Base-by-base conservation (phyloP, 345 rosid species). In the Corchorus capsularis region DNA sequence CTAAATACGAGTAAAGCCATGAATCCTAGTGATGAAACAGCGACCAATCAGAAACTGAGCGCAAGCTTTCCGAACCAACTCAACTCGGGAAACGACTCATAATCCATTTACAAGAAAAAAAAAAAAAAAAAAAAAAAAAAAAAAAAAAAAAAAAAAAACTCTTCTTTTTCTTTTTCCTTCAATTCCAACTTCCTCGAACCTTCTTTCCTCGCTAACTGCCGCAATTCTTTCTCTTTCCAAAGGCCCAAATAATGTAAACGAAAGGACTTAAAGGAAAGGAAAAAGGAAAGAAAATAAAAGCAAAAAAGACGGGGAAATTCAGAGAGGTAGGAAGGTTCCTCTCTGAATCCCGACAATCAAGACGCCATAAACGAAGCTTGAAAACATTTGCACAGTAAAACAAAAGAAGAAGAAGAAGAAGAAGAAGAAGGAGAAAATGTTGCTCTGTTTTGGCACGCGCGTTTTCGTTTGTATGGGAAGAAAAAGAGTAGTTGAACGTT, bases 301-400 rank as follows among this genome's bases (percentile, higher is more conserved):
- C 16, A 41, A 63, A 41, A 72, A n/a, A 19, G 8, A 11, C 15
- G 16, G 70, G 83, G 78, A 50, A 79, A 81, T 79, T 88, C 90
- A 90, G 89, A 73, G 91, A 85, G 87, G 86, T 53, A 13, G 7
- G 70, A 12, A 6, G 70, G 34, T 55, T 82, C 89, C 92, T 85
- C 89, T 77, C 83, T 79, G 86, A 90, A 86, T 63, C 86, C 83
- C 87, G 68, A 49, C 85, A 80, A 86, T 85, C 69, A 90, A 46
- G 59, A 92, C 57, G 75, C 89, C 97, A 84, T 90, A 72, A 77
- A 86, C 63, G 72, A 74, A 85, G 83, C 79, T 77, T 75, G 85
- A 81, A 73, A 88, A 83, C 95, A 94, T 90, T 77, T 77, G 82
- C 71, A 79, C 67, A 75, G 17, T 52, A 20, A 27, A 27, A 34